Percentiles rank a stretch among this genome's conserved stretches.
Conservation (phyloP, 1,284 basidiomycete species). For the Melampsora americana region DNA sequence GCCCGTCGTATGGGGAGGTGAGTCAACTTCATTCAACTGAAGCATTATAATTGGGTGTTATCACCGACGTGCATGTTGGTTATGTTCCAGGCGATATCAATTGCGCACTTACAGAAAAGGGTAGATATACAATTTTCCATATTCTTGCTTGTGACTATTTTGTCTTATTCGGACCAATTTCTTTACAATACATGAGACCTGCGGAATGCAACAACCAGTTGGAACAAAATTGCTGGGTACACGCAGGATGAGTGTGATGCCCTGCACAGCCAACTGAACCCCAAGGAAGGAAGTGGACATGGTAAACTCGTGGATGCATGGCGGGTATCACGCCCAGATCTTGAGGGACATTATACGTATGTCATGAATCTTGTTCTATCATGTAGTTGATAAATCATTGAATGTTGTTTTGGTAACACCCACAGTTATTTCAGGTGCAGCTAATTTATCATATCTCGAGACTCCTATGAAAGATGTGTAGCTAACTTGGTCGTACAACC, state of each 20-base stretch:
- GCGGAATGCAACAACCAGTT: slow-evolving; percentile 30
- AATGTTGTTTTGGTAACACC: neutral
- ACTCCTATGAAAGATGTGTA: neutral
- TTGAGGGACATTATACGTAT: slow-evolving; percentile 38
- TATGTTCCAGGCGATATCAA: slow-evolving; percentile 31
- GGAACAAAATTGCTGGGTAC: slow-evolving; percentile 42
- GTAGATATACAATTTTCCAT: neutral
- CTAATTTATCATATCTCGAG: neutral
- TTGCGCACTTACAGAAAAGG: slow-evolving; percentile 38
- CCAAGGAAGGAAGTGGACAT: slow-evolving; percentile 14
- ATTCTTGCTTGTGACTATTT: neutral
- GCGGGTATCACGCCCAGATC: slow-evolving; percentile 30
- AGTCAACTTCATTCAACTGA: neutral
- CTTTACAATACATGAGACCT: slow-evolving; percentile 7
- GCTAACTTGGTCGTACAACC: neutral
- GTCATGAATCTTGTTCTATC: neutral
- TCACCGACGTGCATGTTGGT: neutral
- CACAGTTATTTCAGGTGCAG: slow-evolving; percentile 29
- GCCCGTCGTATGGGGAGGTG: slow-evolving; percentile 41
- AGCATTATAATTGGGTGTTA: neutral
- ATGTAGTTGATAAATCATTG: neutral
- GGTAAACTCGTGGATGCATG: slow-evolving; percentile 36
- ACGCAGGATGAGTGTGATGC: slow-evolving; percentile 39
- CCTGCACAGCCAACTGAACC: slow-evolving; percentile 30
- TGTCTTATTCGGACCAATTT: neutral